These are phyloP conservation scores for Lipomyces sp. DNA, from an alignment of 805 yeast species.

Conservation along the genomic window DNA sequence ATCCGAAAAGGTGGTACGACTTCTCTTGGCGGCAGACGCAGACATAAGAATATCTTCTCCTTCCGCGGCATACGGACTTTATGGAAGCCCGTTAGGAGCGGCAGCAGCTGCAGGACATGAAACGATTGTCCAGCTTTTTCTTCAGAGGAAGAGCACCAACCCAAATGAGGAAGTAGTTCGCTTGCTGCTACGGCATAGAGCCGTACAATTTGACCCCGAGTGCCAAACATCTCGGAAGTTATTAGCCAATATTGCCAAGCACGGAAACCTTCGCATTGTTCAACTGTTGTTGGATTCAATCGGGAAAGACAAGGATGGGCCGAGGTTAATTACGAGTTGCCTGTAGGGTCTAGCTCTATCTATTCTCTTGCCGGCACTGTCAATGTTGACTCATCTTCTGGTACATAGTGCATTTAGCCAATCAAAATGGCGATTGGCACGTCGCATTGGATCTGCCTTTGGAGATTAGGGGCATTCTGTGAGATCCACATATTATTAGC, in stretches of 20 bases:
- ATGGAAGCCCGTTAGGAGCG: background rate
- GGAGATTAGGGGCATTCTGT: slow-evolving; percentile 3
- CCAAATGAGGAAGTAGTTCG: slow-evolving; percentile 6
- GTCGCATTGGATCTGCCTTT: slow-evolving; percentile 5
- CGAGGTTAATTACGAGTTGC: background rate
- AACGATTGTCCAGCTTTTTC: background rate
- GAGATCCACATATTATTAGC: slow-evolving; percentile 1
- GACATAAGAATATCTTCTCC: too few species aligned
- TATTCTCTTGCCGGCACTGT: background rate
- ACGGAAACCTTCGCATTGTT: slow-evolving; percentile 2
- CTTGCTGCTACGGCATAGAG: slow-evolving; percentile 3
- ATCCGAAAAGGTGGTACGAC: too few species aligned
- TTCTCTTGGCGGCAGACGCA: too few species aligned
- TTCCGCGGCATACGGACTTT: too few species aligned
- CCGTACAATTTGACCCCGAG: background rate
- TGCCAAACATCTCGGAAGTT: slow-evolving; percentile 2
- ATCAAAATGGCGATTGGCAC: background rate
- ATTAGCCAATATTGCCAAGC: background rate
- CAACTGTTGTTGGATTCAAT: slow-evolving; percentile 3
- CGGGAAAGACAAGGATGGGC: slow-evolving; percentile 8
- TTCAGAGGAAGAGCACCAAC: background rate
- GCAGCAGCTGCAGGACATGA: slow-evolving; percentile 2
- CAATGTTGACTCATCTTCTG: slow-evolving; percentile 5
- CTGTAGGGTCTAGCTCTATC: slow-evolving; percentile 5
- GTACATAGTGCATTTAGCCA: background rate